Base-by-base conservation (phyloP, 768 basidiomycete species). In the Pleurotus cornucopiae region DNA sequence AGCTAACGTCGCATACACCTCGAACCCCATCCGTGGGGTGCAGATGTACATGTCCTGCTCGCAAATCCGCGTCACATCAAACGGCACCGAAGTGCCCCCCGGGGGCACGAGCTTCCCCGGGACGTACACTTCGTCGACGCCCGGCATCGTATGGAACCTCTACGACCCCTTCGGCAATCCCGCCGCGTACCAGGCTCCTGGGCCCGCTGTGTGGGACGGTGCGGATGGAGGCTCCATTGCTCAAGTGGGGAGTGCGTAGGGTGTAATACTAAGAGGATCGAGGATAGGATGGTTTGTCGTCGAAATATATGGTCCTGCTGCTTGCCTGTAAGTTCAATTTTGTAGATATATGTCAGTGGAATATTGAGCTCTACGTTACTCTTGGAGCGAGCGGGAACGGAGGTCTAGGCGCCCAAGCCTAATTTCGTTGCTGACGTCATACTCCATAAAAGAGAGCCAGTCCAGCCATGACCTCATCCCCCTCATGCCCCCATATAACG, bases 41-140 rank as follows among this genome's bases (percentile, higher is more conserved):
- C 79, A 79, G 67, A 69, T 76, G 58, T 79, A 79, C 66, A 76
- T 76, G 68, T 75, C 72, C 52, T 81, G 79, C 67, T 74, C 67
- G 61, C 78, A 80, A 61, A 66, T 80, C 57, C 69, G 61, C 51
- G 70, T 81, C 38, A 73, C 73, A 16, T 69, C 69, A 4, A 53
- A 54, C 47, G 70, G 68, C 21, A 64, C 23, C 34, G 49, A 60
- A 25, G 49, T 55, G 16, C 69, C 69, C 12, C 70, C 71, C 23
- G 65, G 64, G 2, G 68, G 68, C 20, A 60, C 62, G 11, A 48
- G 59, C 14, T 71, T 69, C 66, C 70, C 70, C 13, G 70, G 70
- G 20, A 55, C 66, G 23, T 70, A 73, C 58, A 65, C 63, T 2
- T 62, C 66, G 49, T 60, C 60, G 25, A 68, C 68, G 7, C 70